Percentiles rank a stretch among this genome's conserved stretches.
These are phyloP conservation scores for Collariella sp. DNA, from an alignment of 495 filamentous ascomycete species.

Conservation along the genomic window DNA sequence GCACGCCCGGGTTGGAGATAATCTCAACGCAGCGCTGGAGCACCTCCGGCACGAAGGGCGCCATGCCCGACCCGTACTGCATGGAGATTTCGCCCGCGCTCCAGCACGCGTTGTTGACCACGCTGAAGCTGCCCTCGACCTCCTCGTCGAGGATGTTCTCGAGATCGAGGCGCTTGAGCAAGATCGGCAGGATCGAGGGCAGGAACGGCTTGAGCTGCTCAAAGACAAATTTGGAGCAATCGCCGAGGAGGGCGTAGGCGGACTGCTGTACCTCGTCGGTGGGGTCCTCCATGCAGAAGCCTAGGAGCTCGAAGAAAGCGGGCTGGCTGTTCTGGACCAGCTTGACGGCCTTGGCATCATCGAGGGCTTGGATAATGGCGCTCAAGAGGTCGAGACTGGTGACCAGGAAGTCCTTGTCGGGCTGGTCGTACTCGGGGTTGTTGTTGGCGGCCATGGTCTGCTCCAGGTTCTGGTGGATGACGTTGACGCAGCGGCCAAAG, in stretches of 20 bases:
- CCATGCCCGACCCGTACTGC: constrained; percentile 61
- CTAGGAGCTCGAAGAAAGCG: constrained; percentile 80
- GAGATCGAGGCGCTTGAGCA: constrained; percentile 82
- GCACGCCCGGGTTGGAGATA: constrained; percentile 71
- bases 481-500: constrained; percentile 75
- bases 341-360: constrained; percentile 60
- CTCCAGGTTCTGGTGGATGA: constrained; percentile 86
- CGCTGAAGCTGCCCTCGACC: constrained; percentile 69
- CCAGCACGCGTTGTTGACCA: constrained; percentile 98
- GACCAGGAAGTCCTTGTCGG: constrained; percentile 95
- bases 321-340: constrained; percentile 68
- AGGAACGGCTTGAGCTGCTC: constrained; percentile 69
- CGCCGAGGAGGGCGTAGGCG: constrained; percentile 88
- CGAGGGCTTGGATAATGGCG: constrained; percentile 86
- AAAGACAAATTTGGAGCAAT: constrained; percentile 94
- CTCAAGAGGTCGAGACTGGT: constrained; percentile 93
- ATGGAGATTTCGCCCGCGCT: constrained; percentile 90
- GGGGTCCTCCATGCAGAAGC: constrained; percentile 86
- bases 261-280: constrained; percentile 94
- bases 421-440: constrained; percentile 61
- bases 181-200: constrained; percentile 60
- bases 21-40: constrained; percentile 69
- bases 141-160: constrained; percentile 66
- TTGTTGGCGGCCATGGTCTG: constrained; percentile 55
- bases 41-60: constrained; percentile 65